These are phyloP conservation scores for Calycina marina DNA, from an alignment of 2,329 filamentous ascomycete genomes.

Conservation along the genomic window DNA sequence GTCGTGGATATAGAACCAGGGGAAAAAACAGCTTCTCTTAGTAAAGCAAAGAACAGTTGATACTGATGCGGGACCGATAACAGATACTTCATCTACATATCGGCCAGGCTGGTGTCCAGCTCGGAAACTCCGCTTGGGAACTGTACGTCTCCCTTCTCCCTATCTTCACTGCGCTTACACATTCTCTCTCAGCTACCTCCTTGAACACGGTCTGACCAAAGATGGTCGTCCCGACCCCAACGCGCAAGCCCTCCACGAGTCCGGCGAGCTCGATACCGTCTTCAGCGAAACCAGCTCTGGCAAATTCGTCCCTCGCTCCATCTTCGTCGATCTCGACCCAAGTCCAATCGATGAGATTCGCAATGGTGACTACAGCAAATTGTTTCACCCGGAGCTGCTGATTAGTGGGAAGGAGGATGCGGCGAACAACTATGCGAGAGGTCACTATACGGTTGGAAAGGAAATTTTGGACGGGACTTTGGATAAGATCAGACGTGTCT, in stretches of 20 bases:
- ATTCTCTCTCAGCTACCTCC: conserved; percentile 38
- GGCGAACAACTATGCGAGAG: conserved; percentile 55
- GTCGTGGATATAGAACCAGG: no score
- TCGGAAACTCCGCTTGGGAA: conserved; percentile 56
- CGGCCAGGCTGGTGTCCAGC: conserved; percentile 52
- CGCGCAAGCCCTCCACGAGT: conserved; percentile 33
- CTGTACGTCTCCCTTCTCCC: conserved; percentile 33
- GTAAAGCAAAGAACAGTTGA: no score
- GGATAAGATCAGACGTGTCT: conserved; percentile 48
- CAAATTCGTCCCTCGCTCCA: conserved; percentile 54
- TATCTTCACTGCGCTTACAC: not conserved
- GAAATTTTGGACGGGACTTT: conserved; percentile 49
- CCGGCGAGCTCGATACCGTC: conserved; percentile 49
- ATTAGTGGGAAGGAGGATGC: conserved; percentile 57
- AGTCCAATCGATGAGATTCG: conserved; percentile 55
- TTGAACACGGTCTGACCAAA: conserved; percentile 48
- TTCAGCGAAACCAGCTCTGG: conserved; percentile 49
- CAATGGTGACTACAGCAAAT: conserved; percentile 43
- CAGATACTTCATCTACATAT: conserved; percentile 54
- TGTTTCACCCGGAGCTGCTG: conserved; percentile 52
- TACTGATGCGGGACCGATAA: conserved; percentile 1
- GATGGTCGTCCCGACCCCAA: conserved; percentile 45
- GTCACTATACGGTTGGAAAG: conserved; percentile 56
- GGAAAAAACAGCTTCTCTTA: no score
- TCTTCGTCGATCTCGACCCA: conserved; percentile 53